Base-by-base conservation (phyloP, 139 green algal species). In the Astrephomene gubernaculifera region DNA sequence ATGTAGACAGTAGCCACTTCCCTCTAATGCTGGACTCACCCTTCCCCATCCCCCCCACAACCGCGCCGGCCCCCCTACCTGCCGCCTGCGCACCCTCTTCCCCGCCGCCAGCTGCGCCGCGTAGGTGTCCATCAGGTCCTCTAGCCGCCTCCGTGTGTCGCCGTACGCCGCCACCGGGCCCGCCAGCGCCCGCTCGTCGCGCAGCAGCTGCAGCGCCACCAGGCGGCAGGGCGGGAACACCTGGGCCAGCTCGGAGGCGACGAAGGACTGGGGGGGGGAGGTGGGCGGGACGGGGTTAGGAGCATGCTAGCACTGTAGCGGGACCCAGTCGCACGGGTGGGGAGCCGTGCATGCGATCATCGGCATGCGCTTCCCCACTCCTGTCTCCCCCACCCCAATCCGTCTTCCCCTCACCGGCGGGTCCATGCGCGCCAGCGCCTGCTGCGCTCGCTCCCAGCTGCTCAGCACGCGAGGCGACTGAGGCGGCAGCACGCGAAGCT, bases 121-220 rank as follows among this genome's bases (percentile, higher is more conserved):
- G 80, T 94, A 94, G 39, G 87, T 60, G 69, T 94, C 92, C 25
- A 91, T 65, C 67, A 92, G 61, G 41, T 93, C 91, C 33, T 83
- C 79, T 79, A 92, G 70, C 38, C 82, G 61, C 60, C 44, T 21
- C 22, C 70, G 63, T 5, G 67, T 75, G 31, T 83, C 78, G 0
- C 86, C 43, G 71, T 94, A 95, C 73, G 91, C 74, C 0, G 44
- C 31, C 2, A 90, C 83, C 65, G 89, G 67, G 4, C 75, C 67
- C 43, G 90, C 86, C 44, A 94, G 79, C 4, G 65, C 72, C 49
- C 24, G 9, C 22, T 85, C 89, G 81, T 94, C 64, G 36, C 91
- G 83, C 38, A 92, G 80, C 43, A 91, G 43, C 61, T 91, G 80
- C 52, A 94, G 89, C 4, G 80, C 81, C 64, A 60, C 52, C 22